Evolutionary conservation across 495 filamentous ascomycete genomes (phyloP).

Genomic region (Cercophora scortea): DNA sequence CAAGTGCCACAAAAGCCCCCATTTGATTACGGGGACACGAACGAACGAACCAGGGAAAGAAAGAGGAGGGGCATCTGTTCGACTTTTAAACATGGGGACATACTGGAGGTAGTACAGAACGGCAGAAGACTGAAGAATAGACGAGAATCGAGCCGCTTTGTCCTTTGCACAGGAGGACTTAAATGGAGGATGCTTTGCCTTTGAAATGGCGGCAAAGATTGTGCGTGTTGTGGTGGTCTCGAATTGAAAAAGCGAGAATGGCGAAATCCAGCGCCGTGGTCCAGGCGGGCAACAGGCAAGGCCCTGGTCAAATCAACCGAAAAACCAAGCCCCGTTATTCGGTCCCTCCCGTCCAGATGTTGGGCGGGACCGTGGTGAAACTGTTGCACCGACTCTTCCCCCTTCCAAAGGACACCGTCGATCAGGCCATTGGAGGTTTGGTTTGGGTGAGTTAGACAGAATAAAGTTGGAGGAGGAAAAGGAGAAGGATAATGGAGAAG

Average conservation of each 20-base stretch:
- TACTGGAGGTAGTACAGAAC: neutral
- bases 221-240: neutral
- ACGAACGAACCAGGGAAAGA: neutral
- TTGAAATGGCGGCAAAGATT: neutral
- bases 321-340: neutral
- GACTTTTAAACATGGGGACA: neutral
- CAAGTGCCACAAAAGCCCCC: neutral
- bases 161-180: no score
- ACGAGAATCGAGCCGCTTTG: no score
- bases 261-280: neutral
- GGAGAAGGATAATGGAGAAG: neutral
- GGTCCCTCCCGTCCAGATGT: no score
- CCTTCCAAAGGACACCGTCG: neutral
- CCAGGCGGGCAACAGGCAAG: neutral
- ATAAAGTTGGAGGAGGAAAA: neutral
- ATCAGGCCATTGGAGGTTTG: neutral
- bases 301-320: neutral
- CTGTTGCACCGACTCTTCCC: neutral
- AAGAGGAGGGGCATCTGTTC: neutral
- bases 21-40: neutral
- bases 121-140: neutral
- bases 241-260: neutral
- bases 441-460: neutral
- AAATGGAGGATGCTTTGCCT: no score
- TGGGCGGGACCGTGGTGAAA: no score